Evolutionary conservation across 768 basidiomycete species (phyloP).

Genomic region (Cytidiella melzeri): DNA sequence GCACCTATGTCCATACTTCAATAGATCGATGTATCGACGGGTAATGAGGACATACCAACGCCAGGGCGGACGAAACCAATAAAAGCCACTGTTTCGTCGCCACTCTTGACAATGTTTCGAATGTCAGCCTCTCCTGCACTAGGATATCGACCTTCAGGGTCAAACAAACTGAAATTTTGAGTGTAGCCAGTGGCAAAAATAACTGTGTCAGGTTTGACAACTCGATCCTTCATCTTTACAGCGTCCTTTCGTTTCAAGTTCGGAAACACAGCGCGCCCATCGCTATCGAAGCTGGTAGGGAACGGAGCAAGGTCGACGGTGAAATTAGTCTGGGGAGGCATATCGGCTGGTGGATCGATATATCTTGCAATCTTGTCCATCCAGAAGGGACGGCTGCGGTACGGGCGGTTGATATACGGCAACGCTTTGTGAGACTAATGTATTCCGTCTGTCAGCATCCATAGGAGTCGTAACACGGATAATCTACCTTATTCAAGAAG

Average conservation of each 20-base stretch:
- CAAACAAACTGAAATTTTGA: slow-evolving; percentile 38
- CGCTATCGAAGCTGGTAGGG: slow-evolving; percentile 36
- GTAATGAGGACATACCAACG: slow-evolving; percentile 35
- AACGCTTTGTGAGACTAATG: slow-evolving; percentile 50
- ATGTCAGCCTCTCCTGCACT: slow-evolving; percentile 37
- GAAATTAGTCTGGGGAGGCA: slow-evolving; percentile 37
- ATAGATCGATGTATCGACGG: slow-evolving; percentile 1
- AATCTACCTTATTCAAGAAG: slow-evolving; percentile 50
- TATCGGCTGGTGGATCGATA: slow-evolving; percentile 49
- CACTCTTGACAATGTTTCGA: slow-evolving; percentile 35
- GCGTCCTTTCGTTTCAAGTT: slow-evolving; percentile 36
- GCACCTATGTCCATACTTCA: slow-evolving; percentile 33
- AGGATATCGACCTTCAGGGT: slow-evolving; percentile 32
- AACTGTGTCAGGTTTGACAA: slow-evolving; percentile 41
- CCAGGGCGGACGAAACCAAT: slow-evolving; percentile 55
- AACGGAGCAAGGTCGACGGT: slow-evolving; percentile 52
- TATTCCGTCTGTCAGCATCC: too few species aligned
- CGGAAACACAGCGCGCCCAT: slow-evolving; percentile 43
- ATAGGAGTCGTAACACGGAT: too few species aligned
- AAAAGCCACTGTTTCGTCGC: slow-evolving; percentile 44
- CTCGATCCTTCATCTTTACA: slow-evolving; percentile 31
- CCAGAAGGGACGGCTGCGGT: slow-evolving; percentile 35
- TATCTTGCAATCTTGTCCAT: slow-evolving; percentile 48
- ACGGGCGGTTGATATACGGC: slow-evolving; percentile 56
- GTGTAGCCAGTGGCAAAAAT: slow-evolving; percentile 45